Evolutionary conservation across 1,284 basidiomycete species (phyloP).

Genomic region (Fomitopsis schrenkii): DNA sequence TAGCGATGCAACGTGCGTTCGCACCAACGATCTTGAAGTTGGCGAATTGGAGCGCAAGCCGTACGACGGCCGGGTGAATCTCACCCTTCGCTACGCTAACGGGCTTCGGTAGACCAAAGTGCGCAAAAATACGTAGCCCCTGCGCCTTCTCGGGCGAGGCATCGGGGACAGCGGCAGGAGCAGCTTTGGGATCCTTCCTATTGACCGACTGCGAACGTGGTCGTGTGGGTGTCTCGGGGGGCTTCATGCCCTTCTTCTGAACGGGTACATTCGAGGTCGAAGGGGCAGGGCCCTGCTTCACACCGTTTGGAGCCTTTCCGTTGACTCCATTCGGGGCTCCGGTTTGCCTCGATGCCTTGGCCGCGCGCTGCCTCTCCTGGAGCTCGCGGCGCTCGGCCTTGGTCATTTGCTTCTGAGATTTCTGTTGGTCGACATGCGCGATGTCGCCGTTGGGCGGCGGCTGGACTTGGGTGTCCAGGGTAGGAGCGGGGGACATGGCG

Average conservation of each 20-base stretch:
- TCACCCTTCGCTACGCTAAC: conserved; percentile 64
- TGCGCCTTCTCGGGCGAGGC: conserved; percentile 29
- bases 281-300: conserved; percentile 12
- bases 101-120: conserved; percentile 73
- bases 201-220: conserved; percentile 10
- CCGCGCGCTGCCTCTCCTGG: conserved; percentile 77
- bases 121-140: conserved; percentile 75
- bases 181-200: conserved; percentile 20
- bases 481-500: conserved; percentile 23
- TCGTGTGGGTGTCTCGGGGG: conserved; percentile 16
- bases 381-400: conserved; percentile 78
- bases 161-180: conserved; percentile 9
- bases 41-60: conserved; percentile 78
- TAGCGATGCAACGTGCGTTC: conserved; percentile 88
- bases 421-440: conserved; percentile 20
- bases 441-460: conserved; percentile 15
- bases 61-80: conserved; percentile 77
- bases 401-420: conserved; percentile 57
- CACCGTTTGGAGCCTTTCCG: conserved; percentile 12
- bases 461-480: conserved; percentile 22
- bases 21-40: conserved; percentile 85
- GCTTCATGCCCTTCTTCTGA: conserved; percentile 15
- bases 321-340: conserved; percentile 15
- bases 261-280: conserved; percentile 7
- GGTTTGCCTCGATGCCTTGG: conserved; percentile 45